Evolutionary conservation across 2,329 filamentous ascomycete genomes (phyloP).

Genomic region (Blastomyces emzantsi): DNA sequence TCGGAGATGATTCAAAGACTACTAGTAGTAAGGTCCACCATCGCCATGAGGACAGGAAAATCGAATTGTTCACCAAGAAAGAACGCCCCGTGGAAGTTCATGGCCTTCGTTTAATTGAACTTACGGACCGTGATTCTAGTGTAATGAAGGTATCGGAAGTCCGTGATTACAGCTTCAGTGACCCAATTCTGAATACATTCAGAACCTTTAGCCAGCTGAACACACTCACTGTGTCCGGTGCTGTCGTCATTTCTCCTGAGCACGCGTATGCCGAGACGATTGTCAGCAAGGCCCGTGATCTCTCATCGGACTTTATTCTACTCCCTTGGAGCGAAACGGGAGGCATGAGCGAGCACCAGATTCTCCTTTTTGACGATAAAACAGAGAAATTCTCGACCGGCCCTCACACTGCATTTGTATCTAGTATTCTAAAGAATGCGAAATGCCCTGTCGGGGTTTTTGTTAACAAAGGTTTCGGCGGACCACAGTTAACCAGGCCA

Average conservation of each 20-base stretch:
- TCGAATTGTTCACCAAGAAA: slow-evolving; percentile 18
- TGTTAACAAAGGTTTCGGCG: slow-evolving; percentile 61
- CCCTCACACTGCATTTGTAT: slow-evolving; percentile 66
- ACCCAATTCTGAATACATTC: slow-evolving; percentile 88
- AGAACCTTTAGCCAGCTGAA: slow-evolving; percentile 77
- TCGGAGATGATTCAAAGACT: slow-evolving; percentile 33
- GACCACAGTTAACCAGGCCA: slow-evolving; percentile 22
- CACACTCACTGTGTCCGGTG: slow-evolving; percentile 72
- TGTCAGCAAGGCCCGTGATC: slow-evolving; percentile 58
- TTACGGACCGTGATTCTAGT: slow-evolving; percentile 86
- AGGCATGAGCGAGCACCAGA: slow-evolving; percentile 58
- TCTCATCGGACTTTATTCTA: slow-evolving; percentile 63
- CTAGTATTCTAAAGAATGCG: slow-evolving; percentile 53
- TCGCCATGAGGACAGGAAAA: slow-evolving; percentile 21
- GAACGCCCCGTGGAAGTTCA: slow-evolving; percentile 57
- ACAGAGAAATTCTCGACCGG: slow-evolving; percentile 49
- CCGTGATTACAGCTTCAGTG: slow-evolving; percentile 61
- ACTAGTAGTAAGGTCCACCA: slow-evolving; percentile 30
- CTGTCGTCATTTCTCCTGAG: slow-evolving; percentile 70
- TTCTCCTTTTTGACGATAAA: slow-evolving; percentile 43
- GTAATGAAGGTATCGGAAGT: slow-evolving; percentile 89
- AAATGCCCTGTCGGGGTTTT: slow-evolving; percentile 66
- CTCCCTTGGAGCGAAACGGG: slow-evolving; percentile 87
- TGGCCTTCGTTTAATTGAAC: slow-evolving; percentile 73
- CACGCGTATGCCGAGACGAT: slow-evolving; percentile 71